Conservation (phyloP, 768 basidiomycete species). For the Suillus plorans region DNA sequence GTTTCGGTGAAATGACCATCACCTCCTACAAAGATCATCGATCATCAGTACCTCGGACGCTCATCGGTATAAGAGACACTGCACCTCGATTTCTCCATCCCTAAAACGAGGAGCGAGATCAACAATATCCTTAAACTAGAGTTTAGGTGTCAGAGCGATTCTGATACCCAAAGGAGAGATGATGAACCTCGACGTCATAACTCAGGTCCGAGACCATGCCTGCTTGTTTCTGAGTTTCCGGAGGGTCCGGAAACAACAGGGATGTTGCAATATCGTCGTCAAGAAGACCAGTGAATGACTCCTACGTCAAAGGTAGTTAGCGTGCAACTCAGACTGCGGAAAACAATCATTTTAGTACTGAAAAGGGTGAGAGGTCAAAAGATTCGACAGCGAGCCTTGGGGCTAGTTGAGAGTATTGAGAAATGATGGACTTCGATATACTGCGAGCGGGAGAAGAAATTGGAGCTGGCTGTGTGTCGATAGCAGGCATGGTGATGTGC, state of each 20-base stretch:
- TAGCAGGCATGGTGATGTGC: not conserved
- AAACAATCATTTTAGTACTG: conserved; percentile 13
- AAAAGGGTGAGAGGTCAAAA: conserved; percentile 26
- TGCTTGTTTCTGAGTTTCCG: not conserved
- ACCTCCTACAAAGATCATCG: conserved; percentile 39
- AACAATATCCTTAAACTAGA: conserved; percentile 29
- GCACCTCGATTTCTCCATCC: conserved; percentile 50
- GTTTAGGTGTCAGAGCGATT: not conserved
- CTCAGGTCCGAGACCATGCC: conserved; percentile 27
- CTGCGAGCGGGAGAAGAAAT: not conserved
- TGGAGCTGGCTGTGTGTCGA: not conserved
- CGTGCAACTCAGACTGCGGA: not conserved
- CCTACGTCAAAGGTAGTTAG: conserved; percentile 19
- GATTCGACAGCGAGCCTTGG: conserved; percentile 15
- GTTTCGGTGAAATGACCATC: conserved; percentile 44
- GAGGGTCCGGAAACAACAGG: conserved; percentile 7
- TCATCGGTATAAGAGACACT: conserved; percentile 11
- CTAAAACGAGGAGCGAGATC: conserved; percentile 46
- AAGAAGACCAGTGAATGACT: conserved; percentile 33
- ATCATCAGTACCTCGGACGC: not conserved
- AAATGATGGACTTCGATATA: not conserved
- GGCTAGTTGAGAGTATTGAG: not conserved
- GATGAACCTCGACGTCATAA: conserved; percentile 43
- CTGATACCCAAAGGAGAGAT: not conserved
- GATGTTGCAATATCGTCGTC: conserved; percentile 20